Percentiles rank a stretch among this genome's conserved stretches.
Conservation (phyloP, 768 basidiomycete species). For the Lactarius sanguifluus region DNA sequence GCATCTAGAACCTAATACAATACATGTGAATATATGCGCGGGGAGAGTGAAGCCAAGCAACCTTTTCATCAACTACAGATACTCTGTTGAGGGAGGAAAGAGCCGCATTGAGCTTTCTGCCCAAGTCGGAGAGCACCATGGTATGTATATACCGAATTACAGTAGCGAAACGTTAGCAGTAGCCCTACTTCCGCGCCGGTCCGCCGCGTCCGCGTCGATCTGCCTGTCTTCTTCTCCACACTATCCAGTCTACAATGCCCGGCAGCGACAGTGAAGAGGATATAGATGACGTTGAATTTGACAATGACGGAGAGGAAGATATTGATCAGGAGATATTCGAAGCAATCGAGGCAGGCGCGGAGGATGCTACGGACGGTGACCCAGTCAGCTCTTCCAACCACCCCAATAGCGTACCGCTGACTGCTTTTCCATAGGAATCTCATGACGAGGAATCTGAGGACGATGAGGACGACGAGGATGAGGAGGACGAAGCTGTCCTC, state of each 20-base stretch:
- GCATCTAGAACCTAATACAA: conserved; percentile 81
- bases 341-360: conserved; percentile 48
- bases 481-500: conserved; percentile 55
- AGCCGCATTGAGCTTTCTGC: conserved; percentile 90
- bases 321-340: conserved; percentile 48
- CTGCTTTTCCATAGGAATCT: conserved; percentile 23
- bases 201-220: conserved; percentile 12
- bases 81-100: conserved; percentile 86
- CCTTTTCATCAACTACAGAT: conserved; percentile 90
- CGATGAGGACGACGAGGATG: conserved; percentile 40
- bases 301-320: conserved; percentile 28
- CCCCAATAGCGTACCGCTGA: not conserved
- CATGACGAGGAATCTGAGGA: conserved; percentile 37
- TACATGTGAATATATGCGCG: conserved; percentile 22
- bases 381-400: conserved; percentile 49
- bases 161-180: conserved; percentile 29
- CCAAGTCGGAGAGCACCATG: conserved; percentile 97
- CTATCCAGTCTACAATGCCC: conserved; percentile 43
- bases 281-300: conserved; percentile 48
- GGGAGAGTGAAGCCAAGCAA: conserved; percentile 35
- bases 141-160: conserved; percentile 29
- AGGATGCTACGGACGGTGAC: conserved; percentile 68
- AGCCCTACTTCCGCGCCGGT: not conserved
- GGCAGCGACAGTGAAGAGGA: conserved; percentile 52
- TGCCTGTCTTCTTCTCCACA: conserved; percentile 1